Percentiles rank a stretch among this genome's conserved stretches.
These are phyloP conservation scores for Linnemannia zychae DNA, from an alignment of 192 early-diverging fungal species.

Conservation along the genomic window DNA sequence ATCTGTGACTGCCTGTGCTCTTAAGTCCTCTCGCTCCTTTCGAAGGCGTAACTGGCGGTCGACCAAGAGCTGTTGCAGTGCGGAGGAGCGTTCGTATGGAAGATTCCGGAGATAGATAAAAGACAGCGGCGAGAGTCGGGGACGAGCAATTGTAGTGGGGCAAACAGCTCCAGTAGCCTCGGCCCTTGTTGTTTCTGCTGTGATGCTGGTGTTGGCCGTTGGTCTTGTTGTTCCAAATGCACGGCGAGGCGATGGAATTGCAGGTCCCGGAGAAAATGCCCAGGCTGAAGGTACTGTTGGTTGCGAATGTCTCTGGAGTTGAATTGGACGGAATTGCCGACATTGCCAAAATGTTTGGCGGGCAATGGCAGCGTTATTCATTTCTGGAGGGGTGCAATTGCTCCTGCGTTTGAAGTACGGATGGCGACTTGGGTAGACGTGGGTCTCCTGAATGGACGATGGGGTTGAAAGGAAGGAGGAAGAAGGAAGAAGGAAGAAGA, in stretches of 20 bases:
- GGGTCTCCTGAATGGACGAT: not conserved
- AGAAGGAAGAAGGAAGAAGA: not conserved
- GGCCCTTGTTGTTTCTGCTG: not conserved
- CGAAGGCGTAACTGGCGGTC: conserved; percentile 48
- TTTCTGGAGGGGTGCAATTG: not conserved
- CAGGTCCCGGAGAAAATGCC: not conserved
- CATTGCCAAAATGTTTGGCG: not conserved
- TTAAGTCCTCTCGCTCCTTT: conserved; percentile 23
- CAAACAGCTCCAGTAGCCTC: conserved; percentile 3
- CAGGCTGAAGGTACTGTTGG: not conserved
- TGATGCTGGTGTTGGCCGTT: not conserved
- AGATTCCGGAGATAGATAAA: conserved; percentile 52
- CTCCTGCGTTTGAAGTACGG: not conserved
- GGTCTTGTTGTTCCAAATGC: not conserved
- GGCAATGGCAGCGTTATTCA: not conserved
- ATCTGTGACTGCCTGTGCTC: not conserved
- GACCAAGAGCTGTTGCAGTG: conserved; percentile 44
- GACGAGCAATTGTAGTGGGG: conserved; percentile 37
- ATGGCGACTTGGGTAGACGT: not conserved
- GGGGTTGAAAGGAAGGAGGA: not conserved
- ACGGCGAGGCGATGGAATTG: not conserved
- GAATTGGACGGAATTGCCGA: not conserved
- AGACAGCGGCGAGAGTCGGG: conserved; percentile 43
- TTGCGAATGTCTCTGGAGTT: not conserved
- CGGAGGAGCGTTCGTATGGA: conserved; percentile 36